Percentiles rank a stretch among this genome's conserved stretches.
Conservation (phyloP, 805 yeast genomes). For the Spathaspora passalidarum region DNA sequence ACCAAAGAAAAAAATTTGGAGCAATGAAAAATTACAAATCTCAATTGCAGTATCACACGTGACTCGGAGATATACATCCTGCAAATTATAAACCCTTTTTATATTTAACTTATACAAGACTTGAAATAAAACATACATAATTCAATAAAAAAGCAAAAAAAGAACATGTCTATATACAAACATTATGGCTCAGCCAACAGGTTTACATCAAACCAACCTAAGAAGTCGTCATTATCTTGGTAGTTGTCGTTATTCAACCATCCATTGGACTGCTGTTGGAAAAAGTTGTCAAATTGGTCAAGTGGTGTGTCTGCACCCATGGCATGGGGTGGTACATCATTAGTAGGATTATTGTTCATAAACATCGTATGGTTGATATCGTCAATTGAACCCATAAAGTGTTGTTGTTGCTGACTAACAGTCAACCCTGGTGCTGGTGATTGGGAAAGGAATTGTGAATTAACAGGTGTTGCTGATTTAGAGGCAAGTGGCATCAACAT, state of each 20-base stretch:
- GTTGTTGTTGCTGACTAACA: neutral
- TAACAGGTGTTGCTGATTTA: slow-evolving; percentile 1
- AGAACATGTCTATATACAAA: neutral
- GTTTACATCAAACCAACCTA: slow-evolving; percentile 91
- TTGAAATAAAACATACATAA: slow-evolving; percentile 1
- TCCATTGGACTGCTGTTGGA: slow-evolving; percentile 79
- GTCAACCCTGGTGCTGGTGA: slow-evolving; percentile 1
- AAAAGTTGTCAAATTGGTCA: slow-evolving; percentile 45
- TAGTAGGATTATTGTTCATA: neutral
- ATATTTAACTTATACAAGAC: neutral
- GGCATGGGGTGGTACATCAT: neutral
- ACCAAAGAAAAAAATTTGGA: neutral
- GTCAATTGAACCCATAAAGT: slow-evolving; percentile 2
- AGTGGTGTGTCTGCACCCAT: slow-evolving; percentile 5
- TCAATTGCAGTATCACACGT: neutral
- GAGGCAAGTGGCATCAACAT: slow-evolving; percentile 4
- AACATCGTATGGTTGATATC: neutral
- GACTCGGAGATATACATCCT: neutral
- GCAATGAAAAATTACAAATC: neutral
- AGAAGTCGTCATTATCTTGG: slow-evolving; percentile 69
- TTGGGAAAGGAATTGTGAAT: slow-evolving; percentile 8
- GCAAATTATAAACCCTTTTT: neutral
- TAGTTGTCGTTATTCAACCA: slow-evolving; percentile 67
- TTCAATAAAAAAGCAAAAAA: neutral
- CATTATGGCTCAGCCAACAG: slow-evolving; percentile 16